Evolutionary conservation across 306 rosid species (phyloP), one percentile per base, ranked within the genome.

Genomic region (Phaseolus lunatus): DNA sequence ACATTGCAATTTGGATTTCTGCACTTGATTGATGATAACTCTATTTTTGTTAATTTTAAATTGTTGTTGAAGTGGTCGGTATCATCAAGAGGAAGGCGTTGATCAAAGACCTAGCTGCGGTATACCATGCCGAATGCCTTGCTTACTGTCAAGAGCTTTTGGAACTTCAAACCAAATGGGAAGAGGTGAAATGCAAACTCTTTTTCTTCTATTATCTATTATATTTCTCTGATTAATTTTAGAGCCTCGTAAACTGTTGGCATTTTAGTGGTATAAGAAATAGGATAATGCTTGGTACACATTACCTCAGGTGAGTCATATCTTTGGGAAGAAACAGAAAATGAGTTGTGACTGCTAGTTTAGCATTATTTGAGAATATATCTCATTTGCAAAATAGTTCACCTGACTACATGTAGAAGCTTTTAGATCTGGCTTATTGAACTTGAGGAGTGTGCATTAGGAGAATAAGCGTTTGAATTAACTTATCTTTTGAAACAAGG

Each of bases 121-220:
- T 71, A 15, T 94, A 90, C 81, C 97, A 94, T 79, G 89, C 94
- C 0, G 96, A 95, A 84, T 92, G 98, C 79, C 98, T 95, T 71
- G 54, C 86, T 31, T 90, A 89, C 74, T 95, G 99, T 81, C 97
- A 95, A 87, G 90, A 95, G 80, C 96, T 92, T 70, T 83, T 92
- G 78, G 97, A 95, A 81, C 98, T 92, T 79, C 97, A 91, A 80
- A 83, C 85, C 35, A 95, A 92, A 71, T 86, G 90, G 88, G 91
- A 95, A 5, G 97, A 95, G 97, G 99, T 95, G 24, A 75, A 23
- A 41, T 64, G 19, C 74, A 39, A 86, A 3, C 19, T 8, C 78
- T 49, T 14, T 75, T 39, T 63, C 48, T 54, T 18, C 43, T 43
- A 15, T 14, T 39, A 37, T 27, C 29, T 39, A 47, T 37, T 22